phyloP scores from a whole-genome alignment of 306 rosid genomes.

The Casuarina glauca region DNA sequence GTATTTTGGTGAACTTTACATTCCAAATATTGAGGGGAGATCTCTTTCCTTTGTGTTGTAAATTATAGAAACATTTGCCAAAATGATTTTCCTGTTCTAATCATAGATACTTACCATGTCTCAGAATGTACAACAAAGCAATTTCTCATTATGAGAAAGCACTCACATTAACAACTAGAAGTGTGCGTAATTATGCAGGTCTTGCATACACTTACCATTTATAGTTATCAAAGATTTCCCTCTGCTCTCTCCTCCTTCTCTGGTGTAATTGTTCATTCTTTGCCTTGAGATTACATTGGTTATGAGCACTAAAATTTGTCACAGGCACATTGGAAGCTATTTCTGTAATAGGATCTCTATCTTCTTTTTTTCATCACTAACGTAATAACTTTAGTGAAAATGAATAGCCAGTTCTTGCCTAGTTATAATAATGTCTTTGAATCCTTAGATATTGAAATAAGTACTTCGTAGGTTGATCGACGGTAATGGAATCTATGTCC shows the following conservation, averaged over 20 bases:
- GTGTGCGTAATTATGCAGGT: conserved; percentile 93
- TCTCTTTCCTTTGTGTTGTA: background rate
- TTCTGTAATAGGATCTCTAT: background rate
- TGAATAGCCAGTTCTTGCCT: background rate
- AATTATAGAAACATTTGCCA: background rate
- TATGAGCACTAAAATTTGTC: no score
- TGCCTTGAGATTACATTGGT: no score
- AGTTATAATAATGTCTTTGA: background rate
- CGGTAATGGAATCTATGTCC: background rate
- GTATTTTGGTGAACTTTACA: background rate
- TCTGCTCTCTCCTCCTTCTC: background rate
- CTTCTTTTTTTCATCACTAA: conserved; percentile 5
- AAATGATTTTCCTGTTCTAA: conserved; percentile 10
- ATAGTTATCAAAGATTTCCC: conserved; percentile 48
- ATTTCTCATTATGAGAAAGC: conserved; percentile 86
- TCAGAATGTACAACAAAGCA: conserved; percentile 79
- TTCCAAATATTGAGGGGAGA: background rate
- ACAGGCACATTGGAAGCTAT: no score
- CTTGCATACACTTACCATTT: conserved; percentile 94
- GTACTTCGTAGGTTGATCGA: background rate
- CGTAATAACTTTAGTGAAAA: conserved; percentile 5
- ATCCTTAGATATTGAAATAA: background rate
- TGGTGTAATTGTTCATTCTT: background rate
- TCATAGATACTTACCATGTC: conserved; percentile 19
- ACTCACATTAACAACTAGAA: conserved; percentile 75